These are phyloP conservation scores for Chlamydomonas incerta DNA, from an alignment of 139 green algal species.

Conservation along the genomic window DNA sequence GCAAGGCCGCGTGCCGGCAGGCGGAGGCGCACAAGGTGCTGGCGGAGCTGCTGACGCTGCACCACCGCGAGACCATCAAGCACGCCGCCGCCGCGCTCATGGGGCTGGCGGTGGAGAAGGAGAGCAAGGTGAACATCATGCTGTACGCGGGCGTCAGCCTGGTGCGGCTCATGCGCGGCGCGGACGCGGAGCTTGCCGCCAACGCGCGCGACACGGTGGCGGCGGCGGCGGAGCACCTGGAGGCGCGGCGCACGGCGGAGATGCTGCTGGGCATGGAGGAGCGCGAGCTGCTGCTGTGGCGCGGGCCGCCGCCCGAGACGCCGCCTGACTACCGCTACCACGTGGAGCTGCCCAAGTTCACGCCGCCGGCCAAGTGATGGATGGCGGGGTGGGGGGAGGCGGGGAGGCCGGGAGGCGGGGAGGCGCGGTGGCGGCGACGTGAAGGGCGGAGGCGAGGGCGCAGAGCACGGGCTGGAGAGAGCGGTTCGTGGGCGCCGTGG, in stretches of 20 bases:
- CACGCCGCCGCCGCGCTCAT: constrained; percentile 47
- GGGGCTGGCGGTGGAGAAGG: constrained; percentile 57
- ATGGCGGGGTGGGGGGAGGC: not conserved
- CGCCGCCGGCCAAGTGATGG: not conserved
- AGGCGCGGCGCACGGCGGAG: constrained; percentile 36
- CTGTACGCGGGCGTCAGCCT: constrained; percentile 40
- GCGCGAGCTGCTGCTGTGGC: constrained; percentile 43
- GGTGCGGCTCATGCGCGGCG: constrained; percentile 37
- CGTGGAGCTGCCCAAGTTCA: constrained; percentile 28
- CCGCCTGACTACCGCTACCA: constrained; percentile 41
- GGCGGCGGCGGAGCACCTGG: constrained; percentile 46
- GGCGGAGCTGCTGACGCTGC: constrained; percentile 21
- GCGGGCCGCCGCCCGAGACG: constrained; percentile 20
- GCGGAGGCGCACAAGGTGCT: not conserved
- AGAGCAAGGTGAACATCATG: constrained; percentile 57
- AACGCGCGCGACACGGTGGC: constrained; percentile 53
- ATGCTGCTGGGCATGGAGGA: constrained; percentile 47
- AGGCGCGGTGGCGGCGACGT: too few species aligned
- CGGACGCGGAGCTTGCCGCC: constrained; percentile 44
- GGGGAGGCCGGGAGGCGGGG: too few species aligned
- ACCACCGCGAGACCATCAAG: constrained; percentile 41
- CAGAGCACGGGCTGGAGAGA: too few species aligned
- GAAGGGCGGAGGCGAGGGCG: too few species aligned
- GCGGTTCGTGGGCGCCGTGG: too few species aligned
- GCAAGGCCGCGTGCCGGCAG: constrained; percentile 45